These are phyloP conservation scores for Corymbia calophylla DNA, from an alignment of 441 rosid species.

Conservation along the genomic window DNA sequence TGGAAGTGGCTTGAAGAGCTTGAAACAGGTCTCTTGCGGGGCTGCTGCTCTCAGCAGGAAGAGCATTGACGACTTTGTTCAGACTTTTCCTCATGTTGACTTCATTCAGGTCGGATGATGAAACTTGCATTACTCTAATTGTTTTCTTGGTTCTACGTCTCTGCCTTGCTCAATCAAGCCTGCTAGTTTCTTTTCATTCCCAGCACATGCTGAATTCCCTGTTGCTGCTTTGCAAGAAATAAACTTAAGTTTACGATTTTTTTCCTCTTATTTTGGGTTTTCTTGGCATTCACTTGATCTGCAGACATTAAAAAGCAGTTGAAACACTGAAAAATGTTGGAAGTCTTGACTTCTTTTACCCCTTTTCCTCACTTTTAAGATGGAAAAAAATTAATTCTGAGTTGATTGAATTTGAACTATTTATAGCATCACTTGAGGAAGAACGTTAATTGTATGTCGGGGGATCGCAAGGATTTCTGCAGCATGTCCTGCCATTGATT, in stretches of 20 bases:
- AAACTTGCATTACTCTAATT: not conserved
- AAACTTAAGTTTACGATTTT: not conserved
- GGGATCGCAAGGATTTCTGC: not conserved
- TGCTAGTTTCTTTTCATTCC: not conserved
- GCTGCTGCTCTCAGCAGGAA: slow-evolving; percentile 61
- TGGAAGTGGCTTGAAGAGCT: slow-evolving; percentile 41
- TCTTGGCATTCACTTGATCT: not conserved
- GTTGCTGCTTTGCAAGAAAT: not conserved
- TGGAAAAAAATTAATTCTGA: not conserved
- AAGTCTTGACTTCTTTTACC: not conserved
- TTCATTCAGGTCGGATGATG: slow-evolving; percentile 61
- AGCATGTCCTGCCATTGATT: not conserved
- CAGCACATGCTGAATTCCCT: not conserved
- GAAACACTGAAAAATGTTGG: not conserved
- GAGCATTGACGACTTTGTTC: slow-evolving; percentile 47
- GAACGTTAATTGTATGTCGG: not conserved
- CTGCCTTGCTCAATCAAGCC: not conserved
- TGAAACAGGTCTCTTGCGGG: slow-evolving; percentile 82
- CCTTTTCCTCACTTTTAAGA: not conserved
- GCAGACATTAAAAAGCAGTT: not conserved
- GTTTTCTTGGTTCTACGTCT: not conserved
- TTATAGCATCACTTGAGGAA: not conserved
- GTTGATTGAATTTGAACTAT: not conserved
- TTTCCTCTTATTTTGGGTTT: not conserved
- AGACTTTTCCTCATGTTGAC: slow-evolving; percentile 54